A percentile compares a stretch with the other conserved stretches of the same genome.
Evolutionary conservation across 768 basidiomycete genomes (phyloP).

Genomic region (Inosperma sp.): DNA sequence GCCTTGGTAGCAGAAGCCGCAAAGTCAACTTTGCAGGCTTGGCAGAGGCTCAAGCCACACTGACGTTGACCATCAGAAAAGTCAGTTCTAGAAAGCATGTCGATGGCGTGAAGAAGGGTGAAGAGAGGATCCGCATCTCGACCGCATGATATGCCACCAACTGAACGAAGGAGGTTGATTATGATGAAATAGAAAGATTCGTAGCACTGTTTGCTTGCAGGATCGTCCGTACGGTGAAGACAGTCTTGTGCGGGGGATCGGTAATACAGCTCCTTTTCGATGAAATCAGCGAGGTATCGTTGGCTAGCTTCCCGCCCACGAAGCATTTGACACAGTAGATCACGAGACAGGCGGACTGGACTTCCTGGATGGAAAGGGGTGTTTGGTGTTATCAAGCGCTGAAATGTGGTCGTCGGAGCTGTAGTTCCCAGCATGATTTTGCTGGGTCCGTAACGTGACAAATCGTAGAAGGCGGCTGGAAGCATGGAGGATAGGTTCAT

Average conservation of each 20-base stretch:
- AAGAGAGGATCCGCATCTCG: constrained; percentile 72
- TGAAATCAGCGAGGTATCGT: constrained; percentile 56
- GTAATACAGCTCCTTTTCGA: constrained; percentile 48
- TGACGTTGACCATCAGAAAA: constrained; percentile 42
- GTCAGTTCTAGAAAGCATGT: constrained; percentile 69
- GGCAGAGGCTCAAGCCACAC: constrained; percentile 34
- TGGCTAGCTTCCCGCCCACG: constrained; percentile 64
- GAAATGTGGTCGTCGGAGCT: constrained; percentile 29
- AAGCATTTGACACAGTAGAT: constrained; percentile 41
- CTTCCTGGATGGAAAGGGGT: constrained; percentile 15
- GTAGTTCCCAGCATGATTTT: constrained; percentile 56
- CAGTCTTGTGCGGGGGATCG: constrained; percentile 49
- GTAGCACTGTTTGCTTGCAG: constrained; percentile 40
- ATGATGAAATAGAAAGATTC: constrained; percentile 75
- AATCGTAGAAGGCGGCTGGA: constrained; percentile 70
- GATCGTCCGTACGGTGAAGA: constrained; percentile 32
- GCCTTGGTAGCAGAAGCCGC: constrained; percentile 41
- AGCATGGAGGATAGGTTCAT: constrained; percentile 54
- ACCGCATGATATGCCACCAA: constrained; percentile 67
- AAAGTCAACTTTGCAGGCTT: constrained; percentile 43
- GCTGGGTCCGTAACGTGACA: constrained; percentile 68
- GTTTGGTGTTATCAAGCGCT: constrained; percentile 17
- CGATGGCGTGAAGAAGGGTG: constrained; percentile 61
- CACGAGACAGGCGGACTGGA: constrained; percentile 32
- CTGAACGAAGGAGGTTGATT: constrained; percentile 64